Conservation (phyloP, 2,329 filamentous ascomycete species). For the Pseudocercospora eumusae region DNA sequence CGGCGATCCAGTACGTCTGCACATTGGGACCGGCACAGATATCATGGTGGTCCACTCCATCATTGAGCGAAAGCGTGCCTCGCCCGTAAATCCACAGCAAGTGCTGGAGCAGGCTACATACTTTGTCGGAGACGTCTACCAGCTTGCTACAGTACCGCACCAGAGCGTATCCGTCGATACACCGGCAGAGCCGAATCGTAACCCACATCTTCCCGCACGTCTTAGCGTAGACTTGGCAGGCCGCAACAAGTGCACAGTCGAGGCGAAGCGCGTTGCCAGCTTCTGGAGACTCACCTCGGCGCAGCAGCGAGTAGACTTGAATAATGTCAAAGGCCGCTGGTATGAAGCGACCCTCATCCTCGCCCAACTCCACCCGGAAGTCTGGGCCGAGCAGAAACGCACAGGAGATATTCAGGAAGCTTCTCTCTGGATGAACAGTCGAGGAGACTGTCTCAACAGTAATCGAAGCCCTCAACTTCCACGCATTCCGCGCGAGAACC, state of each 20-base stretch:
- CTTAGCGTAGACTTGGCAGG: slow-evolving; percentile 55
- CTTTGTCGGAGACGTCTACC: slow-evolving; percentile 56
- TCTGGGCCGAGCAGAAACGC: slow-evolving; percentile 30
- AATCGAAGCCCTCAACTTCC: slow-evolving; percentile 36
- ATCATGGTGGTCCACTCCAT: slow-evolving; percentile 53
- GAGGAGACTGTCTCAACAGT: slow-evolving; percentile 40
- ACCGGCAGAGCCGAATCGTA: slow-evolving; percentile 38
- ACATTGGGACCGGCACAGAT: slow-evolving; percentile 47
- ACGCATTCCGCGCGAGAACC: slow-evolving; percentile 35
- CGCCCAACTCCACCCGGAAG: slow-evolving; percentile 41
- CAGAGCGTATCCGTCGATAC: slow-evolving; percentile 40
- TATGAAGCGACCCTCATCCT: slow-evolving; percentile 59
- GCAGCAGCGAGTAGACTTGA: slow-evolving; percentile 43
- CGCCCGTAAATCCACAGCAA: slow-evolving; percentile 31
- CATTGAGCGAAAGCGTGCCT: slow-evolving; percentile 42
- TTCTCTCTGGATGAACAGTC: slow-evolving; percentile 40
- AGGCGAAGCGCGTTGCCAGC: slow-evolving; percentile 37
- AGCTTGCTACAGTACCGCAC: slow-evolving; percentile 47
- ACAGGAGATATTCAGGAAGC: slow-evolving; percentile 41
- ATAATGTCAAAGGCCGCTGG: slow-evolving; percentile 61
- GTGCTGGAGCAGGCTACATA: slow-evolving; percentile 36
- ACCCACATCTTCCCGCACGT: slow-evolving; percentile 51
- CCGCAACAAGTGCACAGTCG: slow-evolving; percentile 49
- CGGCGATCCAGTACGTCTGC: slow-evolving; percentile 59
- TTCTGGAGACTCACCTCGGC: slow-evolving; percentile 49